A percentile compares a stretch with the other conserved stretches of the same genome.
phyloP scores from a whole-genome alignment of 1,284 basidiomycete species.

The Sutorius eximius region DNA sequence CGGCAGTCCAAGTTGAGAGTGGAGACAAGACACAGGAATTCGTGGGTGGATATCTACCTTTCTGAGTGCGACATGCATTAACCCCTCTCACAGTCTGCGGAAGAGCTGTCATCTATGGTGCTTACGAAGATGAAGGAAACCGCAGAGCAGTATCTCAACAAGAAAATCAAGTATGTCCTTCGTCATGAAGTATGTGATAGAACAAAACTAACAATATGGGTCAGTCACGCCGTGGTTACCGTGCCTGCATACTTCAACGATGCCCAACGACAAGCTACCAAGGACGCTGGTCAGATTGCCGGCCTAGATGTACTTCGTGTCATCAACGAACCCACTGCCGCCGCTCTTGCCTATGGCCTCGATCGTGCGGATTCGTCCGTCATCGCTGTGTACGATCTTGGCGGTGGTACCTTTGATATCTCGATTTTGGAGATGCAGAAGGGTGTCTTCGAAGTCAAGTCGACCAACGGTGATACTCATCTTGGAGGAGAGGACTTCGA shows the following conservation, averaged over 20 bases:
- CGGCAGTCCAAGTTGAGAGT: slow-evolving; percentile 80
- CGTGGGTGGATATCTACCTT: slow-evolving; percentile 43
- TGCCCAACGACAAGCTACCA: slow-evolving; percentile 97
- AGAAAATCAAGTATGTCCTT: slow-evolving; percentile 82
- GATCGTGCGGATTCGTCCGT: slow-evolving; percentile 81
- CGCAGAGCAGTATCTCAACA: slow-evolving; percentile 89
- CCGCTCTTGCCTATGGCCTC: slow-evolving; percentile 95
- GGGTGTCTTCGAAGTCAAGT: slow-evolving; percentile 99
- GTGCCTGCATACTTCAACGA: slow-evolving; percentile 99
- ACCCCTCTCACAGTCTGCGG: slow-evolving; percentile 56
- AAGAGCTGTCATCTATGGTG: slow-evolving; percentile 85
- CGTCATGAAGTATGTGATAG: neutral
- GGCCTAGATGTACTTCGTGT: slow-evolving; percentile 97
- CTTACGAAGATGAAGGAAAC: slow-evolving; percentile 96
- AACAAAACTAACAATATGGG: slow-evolving; percentile 4
- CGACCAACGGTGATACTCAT: slow-evolving; percentile 98
- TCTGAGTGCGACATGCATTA: neutral
- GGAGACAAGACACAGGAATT: slow-evolving; percentile 65
- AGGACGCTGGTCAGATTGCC: slow-evolving; percentile 96
- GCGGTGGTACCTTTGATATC: slow-evolving; percentile 96
- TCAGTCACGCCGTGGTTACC: slow-evolving; percentile 82
- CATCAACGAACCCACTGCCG: slow-evolving; percentile 98
- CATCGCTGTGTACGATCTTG: slow-evolving; percentile 96
- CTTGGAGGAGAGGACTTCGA: slow-evolving; percentile 99
- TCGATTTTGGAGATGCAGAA: slow-evolving; percentile 99